These are phyloP conservation scores for Arthrobotrys entomopaga DNA, from an alignment of 2,329 filamentous ascomycete species.

Conservation along the genomic window DNA sequence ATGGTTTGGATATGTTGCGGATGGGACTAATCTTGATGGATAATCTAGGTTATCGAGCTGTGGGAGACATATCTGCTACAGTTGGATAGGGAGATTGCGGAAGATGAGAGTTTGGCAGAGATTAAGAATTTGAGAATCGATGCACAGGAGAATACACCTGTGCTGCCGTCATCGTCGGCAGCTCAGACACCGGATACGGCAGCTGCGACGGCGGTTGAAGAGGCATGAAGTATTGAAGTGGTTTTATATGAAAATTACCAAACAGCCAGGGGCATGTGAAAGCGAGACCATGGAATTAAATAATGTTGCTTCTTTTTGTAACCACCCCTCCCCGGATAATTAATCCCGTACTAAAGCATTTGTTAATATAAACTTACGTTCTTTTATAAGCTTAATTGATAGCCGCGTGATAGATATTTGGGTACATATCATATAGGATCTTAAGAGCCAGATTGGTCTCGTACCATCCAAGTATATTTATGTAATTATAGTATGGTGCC, in stretches of 20 bases:
- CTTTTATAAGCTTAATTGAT: too few relatives aligned
- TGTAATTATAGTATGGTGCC: too few relatives aligned
- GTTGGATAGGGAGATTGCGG: conserved; percentile 91
- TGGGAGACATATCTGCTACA: conserved; percentile 99
- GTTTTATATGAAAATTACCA: not conserved
- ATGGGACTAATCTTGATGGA: conserved; percentile 15
- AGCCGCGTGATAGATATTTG: too few relatives aligned
- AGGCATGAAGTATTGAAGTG: not conserved
- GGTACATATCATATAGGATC: too few relatives aligned
- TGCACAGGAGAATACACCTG: conserved; percentile 33
- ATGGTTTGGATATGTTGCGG: not conserved
- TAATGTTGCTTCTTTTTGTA: conserved; percentile 5
- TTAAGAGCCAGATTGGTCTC: too few relatives aligned
- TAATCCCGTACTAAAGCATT: not conserved
- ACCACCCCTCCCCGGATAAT: not conserved
- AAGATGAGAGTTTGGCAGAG: conserved; percentile 63
- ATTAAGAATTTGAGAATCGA: conserved; percentile 47
- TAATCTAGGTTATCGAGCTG: conserved; percentile 75
- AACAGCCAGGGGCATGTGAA: not conserved
- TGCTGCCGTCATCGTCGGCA: conserved; percentile 18
- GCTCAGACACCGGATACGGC: conserved; percentile 43
- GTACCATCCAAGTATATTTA: too few relatives aligned
- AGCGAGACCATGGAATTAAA: not conserved
- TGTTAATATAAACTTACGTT: too few relatives aligned
- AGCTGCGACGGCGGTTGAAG: conserved; percentile 33